These are phyloP conservation scores for Mytilinidion resinicola DNA, from an alignment of 495 filamentous ascomycete genomes.

Conservation along the genomic window DNA sequence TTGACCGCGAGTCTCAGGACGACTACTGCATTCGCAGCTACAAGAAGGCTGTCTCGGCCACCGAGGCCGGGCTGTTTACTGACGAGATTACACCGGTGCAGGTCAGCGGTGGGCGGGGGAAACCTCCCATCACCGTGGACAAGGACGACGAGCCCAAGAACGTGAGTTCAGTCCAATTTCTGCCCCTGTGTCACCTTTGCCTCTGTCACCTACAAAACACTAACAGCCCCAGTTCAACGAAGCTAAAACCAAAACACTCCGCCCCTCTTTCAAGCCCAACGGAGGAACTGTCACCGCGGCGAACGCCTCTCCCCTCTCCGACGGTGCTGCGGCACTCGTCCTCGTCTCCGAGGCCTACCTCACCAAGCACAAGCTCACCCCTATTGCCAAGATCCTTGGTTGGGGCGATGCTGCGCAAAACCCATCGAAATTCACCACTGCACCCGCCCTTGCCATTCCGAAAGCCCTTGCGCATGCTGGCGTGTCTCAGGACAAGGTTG, in stretches of 20 bases:
- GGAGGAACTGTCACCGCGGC: slow-evolving; percentile 92
- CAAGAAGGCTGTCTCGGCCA: slow-evolving; percentile 82
- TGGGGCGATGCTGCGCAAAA: slow-evolving; percentile 91
- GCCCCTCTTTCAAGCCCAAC: slow-evolving; percentile 75
- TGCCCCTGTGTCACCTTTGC: background rate
- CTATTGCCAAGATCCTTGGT: slow-evolving; percentile 88
- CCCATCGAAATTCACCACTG: slow-evolving; percentile 91
- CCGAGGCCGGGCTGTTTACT: slow-evolving; percentile 67
- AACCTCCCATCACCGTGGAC: slow-evolving; percentile 73
- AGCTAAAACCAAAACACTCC: slow-evolving; percentile 77
- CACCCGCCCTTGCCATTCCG: slow-evolving; percentile 89
- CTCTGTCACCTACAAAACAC: slow-evolving; percentile 9
- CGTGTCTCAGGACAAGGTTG: slow-evolving; percentile 64
- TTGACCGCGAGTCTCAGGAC: slow-evolving; percentile 80
- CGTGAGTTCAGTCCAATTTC: slow-evolving; percentile 36
- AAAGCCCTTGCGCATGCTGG: slow-evolving; percentile 92
- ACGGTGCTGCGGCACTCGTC: slow-evolving; percentile 84
- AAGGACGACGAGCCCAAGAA: slow-evolving; percentile 95
- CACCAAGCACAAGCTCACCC: slow-evolving; percentile 80
- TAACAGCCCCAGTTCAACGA: slow-evolving; percentile 62
- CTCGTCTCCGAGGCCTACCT: slow-evolving; percentile 85
- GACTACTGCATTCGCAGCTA: slow-evolving; percentile 90
- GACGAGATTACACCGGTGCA: slow-evolving; percentile 87
- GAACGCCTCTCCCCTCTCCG: slow-evolving; percentile 92
- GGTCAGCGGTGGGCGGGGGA: slow-evolving; percentile 79